phyloP scores from a whole-genome alignment of 1,139 yeast species.

The Pichiaceae sp. region DNA sequence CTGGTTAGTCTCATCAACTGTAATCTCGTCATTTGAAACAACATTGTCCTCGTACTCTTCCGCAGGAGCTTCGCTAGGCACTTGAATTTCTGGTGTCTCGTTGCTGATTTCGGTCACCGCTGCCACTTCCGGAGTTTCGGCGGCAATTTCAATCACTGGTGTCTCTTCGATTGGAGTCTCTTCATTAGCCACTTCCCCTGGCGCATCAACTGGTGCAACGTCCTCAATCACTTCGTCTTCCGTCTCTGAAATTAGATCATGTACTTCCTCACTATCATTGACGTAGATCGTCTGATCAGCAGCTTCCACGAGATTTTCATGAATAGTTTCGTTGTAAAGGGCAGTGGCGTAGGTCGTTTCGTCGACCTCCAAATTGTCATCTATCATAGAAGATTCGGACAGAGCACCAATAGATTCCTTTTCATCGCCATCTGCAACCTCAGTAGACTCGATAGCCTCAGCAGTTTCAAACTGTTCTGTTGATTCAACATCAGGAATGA shows the following conservation, averaged over 20 bases:
- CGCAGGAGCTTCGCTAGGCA: too few relatives aligned
- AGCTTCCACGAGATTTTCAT: slow-evolving; percentile 9
- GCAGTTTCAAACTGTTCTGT: not conserved
- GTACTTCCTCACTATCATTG: slow-evolving; percentile 6
- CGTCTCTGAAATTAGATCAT: too few relatives aligned
- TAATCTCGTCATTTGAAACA: not conserved
- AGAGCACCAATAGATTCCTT: slow-evolving; percentile 11
- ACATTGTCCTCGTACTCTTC: too few relatives aligned
- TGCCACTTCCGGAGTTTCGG: too few relatives aligned
- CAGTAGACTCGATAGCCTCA: not conserved
- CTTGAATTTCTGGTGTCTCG: not conserved
- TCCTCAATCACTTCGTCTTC: too few relatives aligned
- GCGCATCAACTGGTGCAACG: too few relatives aligned
- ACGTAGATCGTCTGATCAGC: slow-evolving; percentile 17
- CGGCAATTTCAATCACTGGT: too few relatives aligned
- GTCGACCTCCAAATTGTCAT: slow-evolving; percentile 9
- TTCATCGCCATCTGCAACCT: slow-evolving; percentile 7
- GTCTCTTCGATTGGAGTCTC: too few relatives aligned
- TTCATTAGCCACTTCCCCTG: too few relatives aligned
- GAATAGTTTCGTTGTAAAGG: slow-evolving; percentile 15
- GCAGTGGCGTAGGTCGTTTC: slow-evolving; percentile 19
- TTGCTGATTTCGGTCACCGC: not conserved
- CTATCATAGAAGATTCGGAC: slow-evolving; percentile 18
- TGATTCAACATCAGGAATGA: not conserved
- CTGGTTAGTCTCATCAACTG: not conserved